phyloP scores from a whole-genome alignment of 169 alveolate species.

The Babesia divergens region DNA sequence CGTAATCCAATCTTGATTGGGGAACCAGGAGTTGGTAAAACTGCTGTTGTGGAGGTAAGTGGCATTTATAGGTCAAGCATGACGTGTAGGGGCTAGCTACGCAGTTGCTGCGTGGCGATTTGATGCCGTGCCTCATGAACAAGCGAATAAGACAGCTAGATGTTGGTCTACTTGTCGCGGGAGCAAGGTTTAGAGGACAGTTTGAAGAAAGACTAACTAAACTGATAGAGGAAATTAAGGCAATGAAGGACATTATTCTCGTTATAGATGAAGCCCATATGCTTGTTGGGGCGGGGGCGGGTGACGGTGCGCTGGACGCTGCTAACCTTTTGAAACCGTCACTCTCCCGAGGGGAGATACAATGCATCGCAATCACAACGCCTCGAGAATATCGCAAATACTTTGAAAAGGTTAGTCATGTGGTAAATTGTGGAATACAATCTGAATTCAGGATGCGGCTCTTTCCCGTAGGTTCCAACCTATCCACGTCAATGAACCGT shows the following conservation, averaged over 20 bases:
- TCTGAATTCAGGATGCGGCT: conserved; percentile 78
- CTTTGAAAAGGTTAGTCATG: conserved; percentile 54
- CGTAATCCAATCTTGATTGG: conserved; percentile 58
- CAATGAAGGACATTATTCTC: conserved; percentile 77
- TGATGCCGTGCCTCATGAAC: conserved; percentile 1
- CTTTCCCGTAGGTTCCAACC: conserved; percentile 85
- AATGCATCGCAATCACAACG: conserved; percentile 78
- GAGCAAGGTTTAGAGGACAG: conserved; percentile 87
- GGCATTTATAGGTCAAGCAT: too few species aligned
- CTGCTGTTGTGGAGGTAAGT: conserved; percentile 60
- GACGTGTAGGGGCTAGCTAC: conserved; percentile 47
- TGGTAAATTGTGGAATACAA: neutral
- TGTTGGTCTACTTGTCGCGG: conserved; percentile 76
- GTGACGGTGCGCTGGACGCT: conserved; percentile 88
- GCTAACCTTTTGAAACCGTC: conserved; percentile 87
- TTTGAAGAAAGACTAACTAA: conserved; percentile 86
- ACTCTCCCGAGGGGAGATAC: conserved; percentile 84
- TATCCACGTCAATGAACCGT: conserved; percentile 77
- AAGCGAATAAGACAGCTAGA: conserved; percentile 58
- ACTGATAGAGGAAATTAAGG: conserved; percentile 78
- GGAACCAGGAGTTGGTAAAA: conserved; percentile 67
- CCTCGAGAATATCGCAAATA: conserved; percentile 71
- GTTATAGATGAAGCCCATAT: conserved; percentile 87
- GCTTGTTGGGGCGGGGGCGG: conserved; percentile 78
- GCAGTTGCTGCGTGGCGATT: conserved; percentile 16